phyloP scores from a whole-genome alignment of 768 basidiomycete genomes.

The Suillus cothurnatus region DNA sequence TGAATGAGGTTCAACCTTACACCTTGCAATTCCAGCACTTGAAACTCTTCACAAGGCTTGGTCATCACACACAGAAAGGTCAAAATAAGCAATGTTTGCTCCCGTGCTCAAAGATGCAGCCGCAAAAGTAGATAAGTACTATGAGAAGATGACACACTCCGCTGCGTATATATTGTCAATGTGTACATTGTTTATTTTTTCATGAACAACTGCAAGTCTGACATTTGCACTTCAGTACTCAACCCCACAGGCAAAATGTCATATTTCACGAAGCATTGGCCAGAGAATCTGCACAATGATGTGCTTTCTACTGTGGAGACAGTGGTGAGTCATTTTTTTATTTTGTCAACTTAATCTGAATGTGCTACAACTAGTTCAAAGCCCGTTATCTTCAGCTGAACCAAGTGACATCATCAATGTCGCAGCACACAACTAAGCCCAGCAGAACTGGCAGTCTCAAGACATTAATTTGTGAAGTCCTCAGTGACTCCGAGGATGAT shows the following conservation, averaged over 20 bases:
- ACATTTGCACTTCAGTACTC: conserved; percentile 21
- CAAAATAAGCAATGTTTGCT: not conserved
- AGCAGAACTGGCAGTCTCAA: too few species aligned
- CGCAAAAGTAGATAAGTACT: not conserved
- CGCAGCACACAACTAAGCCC: too few species aligned
- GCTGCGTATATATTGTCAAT: not conserved
- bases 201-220: not conserved
- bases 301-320: conserved; percentile 18
- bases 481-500: too few species aligned
- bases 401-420: too few species aligned
- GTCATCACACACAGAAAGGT: not conserved
- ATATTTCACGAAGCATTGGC: conserved; percentile 32
- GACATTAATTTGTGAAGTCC: too few species aligned
- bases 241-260: conserved; percentile 24
- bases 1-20: too few species aligned
- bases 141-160: not conserved
- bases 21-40: not conserved
- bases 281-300: conserved; percentile 16
- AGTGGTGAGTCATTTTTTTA: conserved; percentile 14
- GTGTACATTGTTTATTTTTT: not conserved
- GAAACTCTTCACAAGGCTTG: not conserved
- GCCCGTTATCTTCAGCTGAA: too few species aligned
- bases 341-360: not conserved
- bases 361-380: not conserved
- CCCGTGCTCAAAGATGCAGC: not conserved